Base-by-base conservation (phyloP, 192 early-diverging fungal species). In the Backusella tuberculispora region DNA sequence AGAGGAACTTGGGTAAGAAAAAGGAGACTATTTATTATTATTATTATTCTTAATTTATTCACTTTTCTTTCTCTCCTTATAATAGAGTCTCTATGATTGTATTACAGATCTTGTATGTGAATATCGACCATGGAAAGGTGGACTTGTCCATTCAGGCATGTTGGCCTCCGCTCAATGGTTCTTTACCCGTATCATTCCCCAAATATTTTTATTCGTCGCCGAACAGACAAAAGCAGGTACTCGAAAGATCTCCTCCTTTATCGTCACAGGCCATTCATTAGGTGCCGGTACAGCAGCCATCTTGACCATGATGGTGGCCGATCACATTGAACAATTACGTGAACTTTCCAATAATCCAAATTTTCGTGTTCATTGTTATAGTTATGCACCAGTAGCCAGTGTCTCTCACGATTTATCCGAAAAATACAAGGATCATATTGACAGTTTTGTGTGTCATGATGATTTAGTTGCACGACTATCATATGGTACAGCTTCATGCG, bases 101-200 rank as follows among this genome's bases (percentile, higher is more conserved):
- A 81, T 95, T 34, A 92, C 92, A 2, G 93, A 95, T 78, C 76
- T 95, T 45, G 89, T 90, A 0, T 95, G 92, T 74, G 92, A 92
- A 76, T 95, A 95, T 74, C 81, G 86, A 60, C 91, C 89, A 38
- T 93, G 91, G 92, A 90, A 91, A 70, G 93, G 91, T 21, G 93
- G 93, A 0, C 80, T 95, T 12, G 90, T 92, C 24, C 93, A 95
- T 60, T 88, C 87, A 34, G 93, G 93, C 2, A 91, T 95, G 83
- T 85, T 90, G 77, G 86, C 86, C 40, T 88, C 90, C 3, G 91
- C 91, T 17, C 86, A 90, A 70, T 92, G 87, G 87, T 83, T 92
- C 69, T 88, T 89, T 78, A 79, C 79, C 43, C 84, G 87, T 43
- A 87, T 91, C 13, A 80, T 90, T 69, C 88, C 90, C 9, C 83